These are phyloP conservation scores for Geotrichum ghanense DNA, from an alignment of 805 yeast species.

Conservation along the genomic window DNA sequence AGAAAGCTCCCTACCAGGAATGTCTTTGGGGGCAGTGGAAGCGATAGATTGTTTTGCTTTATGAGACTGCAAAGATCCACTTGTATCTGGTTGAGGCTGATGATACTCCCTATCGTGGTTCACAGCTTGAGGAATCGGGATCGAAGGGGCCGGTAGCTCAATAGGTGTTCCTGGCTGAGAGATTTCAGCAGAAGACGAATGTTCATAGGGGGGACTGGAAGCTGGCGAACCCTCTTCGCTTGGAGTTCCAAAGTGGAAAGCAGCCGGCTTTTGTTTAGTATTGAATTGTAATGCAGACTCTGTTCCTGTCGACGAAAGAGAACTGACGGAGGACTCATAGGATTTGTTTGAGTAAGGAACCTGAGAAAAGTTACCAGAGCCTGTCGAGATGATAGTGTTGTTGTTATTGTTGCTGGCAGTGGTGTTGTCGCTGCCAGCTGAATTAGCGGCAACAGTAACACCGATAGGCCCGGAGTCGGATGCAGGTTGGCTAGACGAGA, in stretches of 20 bases:
- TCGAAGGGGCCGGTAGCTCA: background rate
- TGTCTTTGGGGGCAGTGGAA: background rate
- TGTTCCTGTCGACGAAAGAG: background rate
- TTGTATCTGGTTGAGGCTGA: background rate
- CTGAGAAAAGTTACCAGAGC: background rate
- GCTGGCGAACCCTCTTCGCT: constrained; percentile 2
- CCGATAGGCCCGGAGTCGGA: constrained; percentile 1
- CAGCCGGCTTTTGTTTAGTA: background rate
- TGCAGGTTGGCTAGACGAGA: constrained; percentile 3
- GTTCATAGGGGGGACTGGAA: background rate
- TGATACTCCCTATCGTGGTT: background rate
- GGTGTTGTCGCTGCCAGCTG: background rate
- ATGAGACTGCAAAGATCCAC: background rate
- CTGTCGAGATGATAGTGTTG: background rate
- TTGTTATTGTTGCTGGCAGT: background rate
- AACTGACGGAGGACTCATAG: background rate
- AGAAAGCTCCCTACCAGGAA: background rate
- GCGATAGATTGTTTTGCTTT: background rate
- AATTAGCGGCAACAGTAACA: background rate
- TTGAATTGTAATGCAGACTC: background rate
- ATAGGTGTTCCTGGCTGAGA: background rate
- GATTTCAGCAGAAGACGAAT: background rate
- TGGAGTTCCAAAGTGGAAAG: constrained; percentile 2
- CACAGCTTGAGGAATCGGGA: constrained; percentile 1
- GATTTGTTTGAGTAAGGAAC: background rate